Base-by-base conservation (phyloP, 176 grass and related monocot genomes). In the Triticum urartu region DNA sequence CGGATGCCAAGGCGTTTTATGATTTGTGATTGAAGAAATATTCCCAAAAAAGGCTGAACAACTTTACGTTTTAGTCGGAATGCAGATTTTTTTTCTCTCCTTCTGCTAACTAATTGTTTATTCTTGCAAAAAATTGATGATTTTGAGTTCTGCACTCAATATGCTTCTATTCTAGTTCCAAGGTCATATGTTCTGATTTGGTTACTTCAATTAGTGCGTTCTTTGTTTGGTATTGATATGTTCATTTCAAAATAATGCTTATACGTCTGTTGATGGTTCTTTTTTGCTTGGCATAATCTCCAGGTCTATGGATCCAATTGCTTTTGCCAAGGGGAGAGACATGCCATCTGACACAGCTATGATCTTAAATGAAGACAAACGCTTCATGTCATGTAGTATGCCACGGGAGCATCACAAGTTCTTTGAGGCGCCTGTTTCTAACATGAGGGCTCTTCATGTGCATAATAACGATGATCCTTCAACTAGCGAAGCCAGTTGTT, bases 291-390 rank as follows among this genome's bases (percentile, higher is more conserved):
- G 9, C 83, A 33, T 39, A 64, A 83, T 86, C 56, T 83, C 36
- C 64, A 92, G 93, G 85, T 83, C 86, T 35, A 48, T 68, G 75
- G 90, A 94, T 83, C 90, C 87, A 11, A 70, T 42, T 77, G 64
- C 84, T 80, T 80, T 88, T 30, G 17, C 64, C 36, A 87, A 87
- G 79, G 86, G 87, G 84, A 92, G 84, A 92, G 86, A 87, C 22
- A 59, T 39, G 15, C 47, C 75, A 54, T 69, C 71, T 70, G 77
- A 79, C 79, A 73, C 79, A 35, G 73, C 84, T 39, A 93, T 85
- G 71, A 62, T 68, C 68, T 5, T 83, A 26, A 78, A 84, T 75
- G 89, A 96, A 83, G 84, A 91, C 20, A 89, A 83, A 48, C 86
- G 81, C 78, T 47, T 85, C n/a, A 72, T 92, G 68, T 85, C 78